A percentile compares a stretch with the other conserved stretches of the same genome.
Conservation (phyloP, 768 basidiomycete genomes). For the Boletus bicolor region DNA sequence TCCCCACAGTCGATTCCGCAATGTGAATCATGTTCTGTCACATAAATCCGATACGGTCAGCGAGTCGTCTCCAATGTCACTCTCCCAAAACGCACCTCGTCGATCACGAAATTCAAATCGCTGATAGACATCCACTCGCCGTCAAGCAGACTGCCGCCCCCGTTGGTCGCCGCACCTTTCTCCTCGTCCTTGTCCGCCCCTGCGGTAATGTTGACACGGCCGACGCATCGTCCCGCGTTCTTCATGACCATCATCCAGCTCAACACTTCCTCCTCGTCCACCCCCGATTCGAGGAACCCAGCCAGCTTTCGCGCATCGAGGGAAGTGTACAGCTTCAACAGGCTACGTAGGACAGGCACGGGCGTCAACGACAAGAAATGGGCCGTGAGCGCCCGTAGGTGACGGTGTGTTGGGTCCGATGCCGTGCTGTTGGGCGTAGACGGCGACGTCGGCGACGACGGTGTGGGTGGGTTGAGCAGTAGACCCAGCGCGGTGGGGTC, state of each 20-base stretch:
- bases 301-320: constrained; percentile 90
- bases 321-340: constrained; percentile 94
- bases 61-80: too few relatives aligned
- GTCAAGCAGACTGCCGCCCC: constrained; percentile 60
- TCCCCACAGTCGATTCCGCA: constrained; percentile 88
- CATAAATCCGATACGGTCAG: too few relatives aligned
- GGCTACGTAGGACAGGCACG: constrained; percentile 83
- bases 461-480: constrained; percentile 40
- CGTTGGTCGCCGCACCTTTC: constrained; percentile 7
- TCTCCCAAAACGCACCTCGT: constrained; percentile 57
- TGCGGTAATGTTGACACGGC: constrained; percentile 39
- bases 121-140: constrained; percentile 87
- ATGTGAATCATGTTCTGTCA: constrained; percentile 93
- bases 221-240: constrained; percentile 76
- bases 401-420: constrained; percentile 76
- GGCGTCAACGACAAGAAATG: constrained; percentile 74
- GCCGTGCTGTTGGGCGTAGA: constrained; percentile 12
- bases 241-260: constrained; percentile 98
- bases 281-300: constrained; percentile 71
- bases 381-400: constrained; percentile 79
- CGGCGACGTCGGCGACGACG: constrained; percentile 31
- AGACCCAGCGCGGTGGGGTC: constrained; percentile 59
- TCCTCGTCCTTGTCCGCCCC: constrained; percentile 38
- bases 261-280: constrained; percentile 90
- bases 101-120: constrained; percentile 94